These are phyloP conservation scores for Yamadazyma trypodendri DNA, from an alignment of 1,139 yeast species.

Conservation along the genomic window DNA sequence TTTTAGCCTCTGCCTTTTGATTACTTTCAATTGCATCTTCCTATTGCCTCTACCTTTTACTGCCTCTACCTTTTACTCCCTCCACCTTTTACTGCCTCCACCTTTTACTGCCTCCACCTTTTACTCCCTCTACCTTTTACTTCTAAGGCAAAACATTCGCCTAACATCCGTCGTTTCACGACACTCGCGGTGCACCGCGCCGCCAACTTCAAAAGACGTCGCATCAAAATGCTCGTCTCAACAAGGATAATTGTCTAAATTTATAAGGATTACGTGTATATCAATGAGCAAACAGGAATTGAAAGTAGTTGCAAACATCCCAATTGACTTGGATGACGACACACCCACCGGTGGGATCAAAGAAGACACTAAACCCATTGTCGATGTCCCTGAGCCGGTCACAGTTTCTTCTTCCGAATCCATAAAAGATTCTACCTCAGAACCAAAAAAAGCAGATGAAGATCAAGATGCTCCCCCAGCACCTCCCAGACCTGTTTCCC, in stretches of 20 bases:
- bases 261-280: not conserved
- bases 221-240: not conserved
- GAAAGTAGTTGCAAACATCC: conserved; percentile 35
- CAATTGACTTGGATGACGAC: conserved; percentile 25
- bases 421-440: conserved; percentile 1
- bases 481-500: conserved; percentile 69
- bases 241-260: not conserved
- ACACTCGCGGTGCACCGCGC: no score
- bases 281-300: conserved; percentile 23
- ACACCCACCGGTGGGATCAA: conserved; percentile 3
- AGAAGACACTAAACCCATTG: not conserved
- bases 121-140: no score
- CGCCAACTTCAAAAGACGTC: not conserved
- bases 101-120: no score
- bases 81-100: no score
- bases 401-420: conserved; percentile 4
- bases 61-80: no score
- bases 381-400: conserved; percentile 2
- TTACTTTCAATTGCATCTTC: no score
- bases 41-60: no score
- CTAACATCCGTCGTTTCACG: no score
- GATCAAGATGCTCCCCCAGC: conserved; percentile 57
- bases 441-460: not conserved
- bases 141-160: no score
- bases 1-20: no score